Conservation (phyloP, 2,329 filamentous ascomycete genomes). For the Tolypocladium endophyticum region DNA sequence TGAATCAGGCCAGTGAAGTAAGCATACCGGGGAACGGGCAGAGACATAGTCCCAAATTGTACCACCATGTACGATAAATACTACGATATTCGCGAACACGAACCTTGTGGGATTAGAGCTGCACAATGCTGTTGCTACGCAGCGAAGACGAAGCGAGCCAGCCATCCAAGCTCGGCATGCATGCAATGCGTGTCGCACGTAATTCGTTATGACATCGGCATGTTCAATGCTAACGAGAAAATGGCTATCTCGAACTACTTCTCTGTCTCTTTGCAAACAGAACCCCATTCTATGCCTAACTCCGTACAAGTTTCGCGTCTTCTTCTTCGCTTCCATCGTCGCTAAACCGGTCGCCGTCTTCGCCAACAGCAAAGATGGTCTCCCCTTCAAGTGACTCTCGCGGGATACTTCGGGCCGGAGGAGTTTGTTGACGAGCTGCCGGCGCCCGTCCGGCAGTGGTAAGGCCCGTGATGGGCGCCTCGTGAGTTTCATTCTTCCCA, state of each 20-base stretch:
- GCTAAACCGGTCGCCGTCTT: conserved; percentile 72
- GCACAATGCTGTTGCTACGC: neutral
- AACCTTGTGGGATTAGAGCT: neutral
- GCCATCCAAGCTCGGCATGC: neutral
- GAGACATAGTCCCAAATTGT: neutral
- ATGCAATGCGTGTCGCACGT: neutral
- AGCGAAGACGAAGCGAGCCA: neutral
- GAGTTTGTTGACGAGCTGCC: conserved; percentile 8
- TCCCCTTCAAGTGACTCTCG: conserved; percentile 65
- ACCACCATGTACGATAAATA: neutral
- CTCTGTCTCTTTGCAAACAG: neutral
- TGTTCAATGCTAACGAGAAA: neutral
- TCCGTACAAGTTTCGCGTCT: conserved; percentile 38
- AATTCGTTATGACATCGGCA: neutral
- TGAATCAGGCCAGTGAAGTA: neutral
- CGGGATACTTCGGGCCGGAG: conserved; percentile 25
- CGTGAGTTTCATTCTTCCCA: conserved; percentile 22
- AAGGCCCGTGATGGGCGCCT: conserved; percentile 14
- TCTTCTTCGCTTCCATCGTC: conserved; percentile 51
- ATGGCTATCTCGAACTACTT: neutral
- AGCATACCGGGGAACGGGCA: neutral
- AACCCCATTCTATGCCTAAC: conserved; percentile 21
- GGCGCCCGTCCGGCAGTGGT: conserved; percentile 12
- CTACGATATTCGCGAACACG: neutral
- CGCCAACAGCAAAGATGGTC: conserved; percentile 91